These are phyloP conservation scores for Dysphania ambrosioides DNA, from an alignment of 148 eudicot species.

Conservation along the genomic window DNA sequence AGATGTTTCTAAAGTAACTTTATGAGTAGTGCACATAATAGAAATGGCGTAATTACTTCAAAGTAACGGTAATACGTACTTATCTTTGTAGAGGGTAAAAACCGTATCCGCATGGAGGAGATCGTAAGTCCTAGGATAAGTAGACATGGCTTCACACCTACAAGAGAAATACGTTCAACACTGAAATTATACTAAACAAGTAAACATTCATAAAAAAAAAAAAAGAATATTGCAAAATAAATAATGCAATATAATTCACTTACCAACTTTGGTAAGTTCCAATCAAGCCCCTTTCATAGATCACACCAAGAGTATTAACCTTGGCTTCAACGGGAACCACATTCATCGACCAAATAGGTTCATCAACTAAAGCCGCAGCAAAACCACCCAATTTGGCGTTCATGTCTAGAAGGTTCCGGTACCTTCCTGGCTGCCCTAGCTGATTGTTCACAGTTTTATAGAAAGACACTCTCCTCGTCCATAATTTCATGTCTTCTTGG, in stretches of 20 bases:
- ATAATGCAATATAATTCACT: not conserved
- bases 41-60: too few relatives aligned
- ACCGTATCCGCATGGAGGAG: slow-evolving; percentile 62
- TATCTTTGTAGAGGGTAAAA: slow-evolving; percentile 58
- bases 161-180: too few relatives aligned
- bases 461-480: slow-evolving; percentile 64
- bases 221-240: too few relatives aligned
- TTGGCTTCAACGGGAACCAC: slow-evolving; percentile 70
- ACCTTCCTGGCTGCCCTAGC: slow-evolving; percentile 56
- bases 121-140: slow-evolving; percentile 77
- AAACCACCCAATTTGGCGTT: slow-evolving; percentile 80
- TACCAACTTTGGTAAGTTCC: slow-evolving; percentile 87
- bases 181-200: too few relatives aligned
- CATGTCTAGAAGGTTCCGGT: slow-evolving; percentile 80
- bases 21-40: too few relatives aligned
- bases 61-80: too few relatives aligned
- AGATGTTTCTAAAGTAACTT: too few relatives aligned
- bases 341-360: slow-evolving; percentile 90
- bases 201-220: too few relatives aligned
- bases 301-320: slow-evolving; percentile 68
- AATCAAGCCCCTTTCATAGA: slow-evolving; percentile 74
- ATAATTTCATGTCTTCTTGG: slow-evolving; percentile 38
- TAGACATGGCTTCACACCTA: slow-evolving; percentile 86
- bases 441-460: slow-evolving; percentile 71
- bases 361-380: slow-evolving; percentile 60